These are phyloP conservation scores for Alopecurus myosuroides DNA, from an alignment of 176 grass and related monocot genomes.

Conservation along the genomic window DNA sequence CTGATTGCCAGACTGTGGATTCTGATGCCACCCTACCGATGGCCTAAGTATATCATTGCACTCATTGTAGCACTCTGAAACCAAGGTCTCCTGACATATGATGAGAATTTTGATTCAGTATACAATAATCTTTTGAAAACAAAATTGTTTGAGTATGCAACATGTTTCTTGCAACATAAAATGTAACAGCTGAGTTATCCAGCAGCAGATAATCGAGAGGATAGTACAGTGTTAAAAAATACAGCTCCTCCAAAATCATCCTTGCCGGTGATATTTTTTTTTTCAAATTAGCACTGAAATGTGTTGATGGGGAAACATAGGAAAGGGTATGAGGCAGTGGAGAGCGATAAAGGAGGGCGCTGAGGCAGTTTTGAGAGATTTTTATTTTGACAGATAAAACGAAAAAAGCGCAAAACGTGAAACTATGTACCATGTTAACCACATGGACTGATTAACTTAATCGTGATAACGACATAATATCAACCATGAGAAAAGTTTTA, in stretches of 20 bases:
- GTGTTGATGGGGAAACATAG: not conserved
- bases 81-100: not conserved
- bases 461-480: not conserved
- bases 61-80: not conserved
- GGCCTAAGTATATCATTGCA: not conserved
- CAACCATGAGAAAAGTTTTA: not conserved
- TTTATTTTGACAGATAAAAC: constrained; percentile 1
- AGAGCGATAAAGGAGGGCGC: not conserved
- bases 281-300: not conserved
- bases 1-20: not conserved
- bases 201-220: not conserved
- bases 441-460: not conserved
- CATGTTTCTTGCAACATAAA: no score
- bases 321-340: not conserved
- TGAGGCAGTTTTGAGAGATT: not conserved
- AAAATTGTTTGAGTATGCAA: not conserved
- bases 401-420: not conserved
- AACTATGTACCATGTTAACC: not conserved
- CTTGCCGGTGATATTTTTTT: not conserved
- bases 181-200: no score
- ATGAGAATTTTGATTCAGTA: not conserved
- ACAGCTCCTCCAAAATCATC: not conserved
- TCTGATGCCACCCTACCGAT: not conserved
- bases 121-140: not conserved
- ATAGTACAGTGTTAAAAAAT: not conserved